Evolutionary conservation across 2,329 filamentous ascomycete genomes (phyloP), one percentile per base, ranked within the genome.

Genomic region (Lecanicillium sp.): DNA sequence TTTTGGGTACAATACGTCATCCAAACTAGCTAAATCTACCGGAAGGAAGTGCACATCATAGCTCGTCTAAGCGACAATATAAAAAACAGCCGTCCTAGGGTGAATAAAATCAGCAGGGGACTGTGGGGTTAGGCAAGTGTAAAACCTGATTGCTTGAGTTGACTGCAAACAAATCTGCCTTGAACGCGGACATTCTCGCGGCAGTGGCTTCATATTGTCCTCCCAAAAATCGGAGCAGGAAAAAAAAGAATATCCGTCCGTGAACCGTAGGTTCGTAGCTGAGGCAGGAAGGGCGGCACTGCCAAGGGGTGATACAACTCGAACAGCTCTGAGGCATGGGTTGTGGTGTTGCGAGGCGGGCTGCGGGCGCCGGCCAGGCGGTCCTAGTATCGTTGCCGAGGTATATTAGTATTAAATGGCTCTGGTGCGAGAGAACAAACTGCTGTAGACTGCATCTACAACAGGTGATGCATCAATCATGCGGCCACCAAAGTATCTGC

Each of bases 401-500:
- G 65, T 64, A 58, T 49, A 72, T 75, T 76, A 77, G 72, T 68
- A 68, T 70, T 73, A 89, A 54, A 88, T 85, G 62, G 84, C 84
- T 65, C 84, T 84, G 53, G 84, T 86, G 61, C 85, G 82, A 64
- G 84, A 85, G 72, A 92, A 95, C 66, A 94, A 79, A 74, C 85
- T 94, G 79, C 87, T 92, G 79, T 97, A 98, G 68, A 98, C 87
- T 57, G 90, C 90, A 66, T 98, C 92, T 62, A 97, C 90, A 67
- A 98, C 87, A 62, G 89, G 92, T 49, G 88, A 84, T 53, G 90
- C 92, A 60, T 85, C 90, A 62, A 98, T 94, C 72, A 87, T 87
- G 56, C 82, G 79, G 55, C 87, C 87, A 58, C 87, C 92, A 65
- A 98, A 98, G 65, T 86, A 95, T 59, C 92, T 83, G 57, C 92